Evolutionary conservation across 2,329 filamentous ascomycete species (phyloP).

Genomic region (Scleromitrula shiraiana): DNA sequence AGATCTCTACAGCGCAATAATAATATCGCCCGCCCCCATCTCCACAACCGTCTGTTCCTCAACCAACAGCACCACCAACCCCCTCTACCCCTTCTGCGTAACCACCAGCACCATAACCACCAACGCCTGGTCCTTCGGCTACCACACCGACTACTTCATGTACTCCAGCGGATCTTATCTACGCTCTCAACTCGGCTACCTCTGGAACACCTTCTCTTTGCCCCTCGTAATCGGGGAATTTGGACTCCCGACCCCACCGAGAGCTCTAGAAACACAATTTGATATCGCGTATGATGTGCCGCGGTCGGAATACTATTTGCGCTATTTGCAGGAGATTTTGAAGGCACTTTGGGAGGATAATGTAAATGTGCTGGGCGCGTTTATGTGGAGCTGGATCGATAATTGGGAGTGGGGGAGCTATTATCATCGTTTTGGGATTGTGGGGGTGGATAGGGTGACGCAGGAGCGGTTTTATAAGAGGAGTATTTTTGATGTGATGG

Average conservation of each 20-base stretch:
- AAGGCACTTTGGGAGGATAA: slow-evolving; percentile 47
- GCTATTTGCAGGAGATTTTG: slow-evolving; percentile 45
- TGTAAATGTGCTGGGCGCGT: slow-evolving; percentile 44
- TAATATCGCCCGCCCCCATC: slow-evolving; percentile 37
- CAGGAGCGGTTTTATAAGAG: too few species aligned
- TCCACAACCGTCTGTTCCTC: slow-evolving; percentile 34
- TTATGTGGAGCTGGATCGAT: too few species aligned
- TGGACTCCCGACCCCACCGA: background rate
- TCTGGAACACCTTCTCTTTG: background rate
- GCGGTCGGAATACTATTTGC: slow-evolving; percentile 42
- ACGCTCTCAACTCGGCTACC: background rate
- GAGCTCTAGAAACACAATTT: background rate
- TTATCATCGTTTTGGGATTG: too few species aligned
- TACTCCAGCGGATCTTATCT: background rate
- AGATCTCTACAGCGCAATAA: slow-evolving; percentile 48
- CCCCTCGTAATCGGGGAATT: background rate
- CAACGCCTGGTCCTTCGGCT: background rate
- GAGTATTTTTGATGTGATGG: too few species aligned
- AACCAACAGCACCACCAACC: slow-evolving; percentile 33
- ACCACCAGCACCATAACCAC: too few species aligned
- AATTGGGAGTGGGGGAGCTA: too few species aligned
- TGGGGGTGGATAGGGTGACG: too few species aligned
- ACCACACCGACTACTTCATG: background rate
- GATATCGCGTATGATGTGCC: slow-evolving; percentile 24
- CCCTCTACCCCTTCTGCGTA: slow-evolving; percentile 31